phyloP scores from a whole-genome alignment of 2,329 filamentous ascomycete genomes.

The Verticillium zaregamsianum region DNA sequence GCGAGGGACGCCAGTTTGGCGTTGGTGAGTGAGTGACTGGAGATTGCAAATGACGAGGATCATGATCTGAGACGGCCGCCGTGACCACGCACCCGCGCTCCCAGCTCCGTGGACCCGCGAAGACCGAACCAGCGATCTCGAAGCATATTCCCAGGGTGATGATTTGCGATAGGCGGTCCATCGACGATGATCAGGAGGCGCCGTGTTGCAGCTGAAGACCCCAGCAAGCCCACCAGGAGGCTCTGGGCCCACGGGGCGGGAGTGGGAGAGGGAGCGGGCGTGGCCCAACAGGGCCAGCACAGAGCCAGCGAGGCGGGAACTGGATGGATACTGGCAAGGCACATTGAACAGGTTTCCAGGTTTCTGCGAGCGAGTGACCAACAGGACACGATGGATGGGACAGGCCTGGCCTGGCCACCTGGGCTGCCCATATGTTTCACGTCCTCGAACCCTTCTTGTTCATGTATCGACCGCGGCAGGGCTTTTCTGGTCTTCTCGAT shows the following conservation, averaged over 20 bases:
- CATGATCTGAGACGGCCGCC: slow-evolving; percentile 1
- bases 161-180: neutral
- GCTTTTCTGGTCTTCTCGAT: neutral
- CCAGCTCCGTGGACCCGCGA: neutral
- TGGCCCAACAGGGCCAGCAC: neutral
- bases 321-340: neutral
- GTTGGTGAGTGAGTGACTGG: neutral
- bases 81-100: neutral
- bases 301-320: neutral
- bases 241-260: neutral
- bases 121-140: neutral
- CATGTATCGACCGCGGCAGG: neutral
- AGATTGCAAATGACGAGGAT: slow-evolving; percentile 1
- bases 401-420: neutral
- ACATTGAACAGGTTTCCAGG: neutral
- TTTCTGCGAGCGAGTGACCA: neutral
- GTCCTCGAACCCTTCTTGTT: neutral
- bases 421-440: neutral
- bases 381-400: neutral
- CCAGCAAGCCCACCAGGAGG: neutral
- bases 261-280: neutral
- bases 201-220: neutral
- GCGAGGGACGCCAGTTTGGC: neutral
- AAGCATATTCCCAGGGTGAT: neutral
- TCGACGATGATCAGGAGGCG: neutral